phyloP scores from a whole-genome alignment of 73 alveolate genomes.

The Loxodes magnus region DNA sequence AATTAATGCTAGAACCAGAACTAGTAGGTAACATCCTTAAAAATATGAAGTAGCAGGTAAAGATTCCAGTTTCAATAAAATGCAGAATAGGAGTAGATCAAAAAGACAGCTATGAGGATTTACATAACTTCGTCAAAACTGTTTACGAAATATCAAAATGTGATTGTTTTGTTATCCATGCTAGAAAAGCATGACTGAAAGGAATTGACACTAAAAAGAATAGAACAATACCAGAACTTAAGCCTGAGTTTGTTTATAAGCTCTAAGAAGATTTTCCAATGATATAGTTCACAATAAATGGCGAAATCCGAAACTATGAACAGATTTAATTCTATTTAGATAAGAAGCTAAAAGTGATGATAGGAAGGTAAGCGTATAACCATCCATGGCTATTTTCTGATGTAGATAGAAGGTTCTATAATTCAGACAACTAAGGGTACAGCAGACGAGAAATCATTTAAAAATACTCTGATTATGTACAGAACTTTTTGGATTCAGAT shows the following conservation, averaged over 20 bases:
- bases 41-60: constrained; percentile 39
- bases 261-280: constrained; percentile 75
- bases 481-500: constrained; percentile 34
- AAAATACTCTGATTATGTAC: constrained; percentile 56
- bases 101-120: constrained; percentile 67
- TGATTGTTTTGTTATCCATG: constrained; percentile 79
- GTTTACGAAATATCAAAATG: constrained; percentile 66
- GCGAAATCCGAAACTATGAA: constrained; percentile 57
- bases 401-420: constrained; percentile 61
- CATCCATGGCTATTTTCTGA: constrained; percentile 77
- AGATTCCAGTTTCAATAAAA: constrained; percentile 81
- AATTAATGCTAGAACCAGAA: constrained; percentile 85
- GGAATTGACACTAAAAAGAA: constrained; percentile 87
- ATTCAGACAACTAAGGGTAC: constrained; percentile 32
- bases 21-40: constrained; percentile 64
- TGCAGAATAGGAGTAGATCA: constrained; percentile 95
- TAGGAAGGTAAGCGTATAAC: constrained; percentile 87
- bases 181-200: constrained; percentile 77
- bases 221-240: constrained; percentile 84
- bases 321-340: constrained; percentile 43
- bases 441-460: constrained; percentile 58
- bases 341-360: constrained; percentile 75
- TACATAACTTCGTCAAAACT: constrained; percentile 53
- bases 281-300: constrained; percentile 74
- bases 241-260: constrained; percentile 75